Percentiles rank a stretch among this genome's conserved stretches.
These are phyloP conservation scores for Mimosa bimucronata DNA, from an alignment of 306 rosid species.

Conservation along the genomic window DNA sequence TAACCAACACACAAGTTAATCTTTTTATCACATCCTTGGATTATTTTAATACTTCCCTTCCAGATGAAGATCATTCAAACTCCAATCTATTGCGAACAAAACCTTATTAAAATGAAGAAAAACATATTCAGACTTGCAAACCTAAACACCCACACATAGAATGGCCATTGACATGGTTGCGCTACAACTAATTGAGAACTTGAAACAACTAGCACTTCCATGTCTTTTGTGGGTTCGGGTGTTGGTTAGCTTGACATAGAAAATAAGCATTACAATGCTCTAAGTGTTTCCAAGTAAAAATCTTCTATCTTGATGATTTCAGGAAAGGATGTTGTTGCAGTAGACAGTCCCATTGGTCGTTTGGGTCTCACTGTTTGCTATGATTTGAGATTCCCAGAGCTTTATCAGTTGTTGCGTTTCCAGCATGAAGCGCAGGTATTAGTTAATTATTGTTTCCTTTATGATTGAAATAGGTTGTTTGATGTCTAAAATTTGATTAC, in stretches of 20 bases:
- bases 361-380: constrained; percentile 93
- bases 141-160: background rate
- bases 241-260: constrained; percentile 5
- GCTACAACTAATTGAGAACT: background rate
- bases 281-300: constrained; percentile 23
- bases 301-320: constrained; percentile 37
- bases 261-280: constrained; percentile 20
- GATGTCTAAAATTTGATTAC: constrained; percentile 28
- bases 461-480: constrained; percentile 30
- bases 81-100: background rate
- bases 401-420: constrained; percentile 81
- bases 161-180: background rate
- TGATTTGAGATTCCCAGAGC: constrained; percentile 94
- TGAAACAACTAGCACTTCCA: background rate
- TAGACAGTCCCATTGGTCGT: constrained; percentile 88
- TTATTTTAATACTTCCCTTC: background rate
- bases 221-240: background rate
- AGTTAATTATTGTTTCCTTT: constrained; percentile 27
- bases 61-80: background rate
- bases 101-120: background rate
- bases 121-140: background rate
- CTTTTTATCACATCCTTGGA: background rate
- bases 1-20: background rate
- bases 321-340: constrained; percentile 83
- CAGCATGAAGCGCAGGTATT: constrained; percentile 78